Base-by-base conservation (phyloP, 257 asterid genomes). In the Capsicum pubescens region DNA sequence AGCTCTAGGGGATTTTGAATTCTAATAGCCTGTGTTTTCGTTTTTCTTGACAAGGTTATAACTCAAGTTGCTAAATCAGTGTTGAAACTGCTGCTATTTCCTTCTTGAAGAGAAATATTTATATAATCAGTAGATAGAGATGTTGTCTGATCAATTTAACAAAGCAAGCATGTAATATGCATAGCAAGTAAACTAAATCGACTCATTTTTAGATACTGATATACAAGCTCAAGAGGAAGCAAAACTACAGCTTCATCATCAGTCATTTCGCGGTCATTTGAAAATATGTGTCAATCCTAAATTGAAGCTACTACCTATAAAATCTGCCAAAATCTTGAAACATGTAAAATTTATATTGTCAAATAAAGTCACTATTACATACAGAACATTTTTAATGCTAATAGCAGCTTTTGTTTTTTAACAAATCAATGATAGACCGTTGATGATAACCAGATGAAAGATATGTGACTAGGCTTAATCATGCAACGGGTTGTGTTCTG, bases 401-500 rank as follows among this genome's bases (percentile, higher is more conserved):
- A 52, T 50, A 52, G 7, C 14, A 52, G 2, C 19, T 64, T 80
- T 59, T 80, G 58, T n/a, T 60, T 4, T 42, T 44, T 9, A 7
- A 61, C n/a, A 46, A 61, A 12, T 81, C 55, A 15, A 8, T 26
- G 36, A 13, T 32, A 60, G 13, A 78, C 1, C 0, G 26, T 78
- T 61, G 44, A 61, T 12, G 83, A 17, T 56, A 42, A 35, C 36
- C 83, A 60, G 70, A 80, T 81, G 57, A 81, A 61, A 60, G 59
- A 15, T 44, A 72, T 72, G 79, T 21, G 35, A 54, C 64, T 8
- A 82, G 19, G 7, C 39, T 59, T 16, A 48, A 81, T 85, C 72
- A 87, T 0, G 63, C 82, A 50, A 55, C 57, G 15, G 87, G 88
- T 67, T 74, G 88, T 48, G 87, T 17, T 46, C 87, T 85, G 80